phyloP scores from a whole-genome alignment of 495 filamentous ascomycete species.

The Usnea hakonensis region DNA sequence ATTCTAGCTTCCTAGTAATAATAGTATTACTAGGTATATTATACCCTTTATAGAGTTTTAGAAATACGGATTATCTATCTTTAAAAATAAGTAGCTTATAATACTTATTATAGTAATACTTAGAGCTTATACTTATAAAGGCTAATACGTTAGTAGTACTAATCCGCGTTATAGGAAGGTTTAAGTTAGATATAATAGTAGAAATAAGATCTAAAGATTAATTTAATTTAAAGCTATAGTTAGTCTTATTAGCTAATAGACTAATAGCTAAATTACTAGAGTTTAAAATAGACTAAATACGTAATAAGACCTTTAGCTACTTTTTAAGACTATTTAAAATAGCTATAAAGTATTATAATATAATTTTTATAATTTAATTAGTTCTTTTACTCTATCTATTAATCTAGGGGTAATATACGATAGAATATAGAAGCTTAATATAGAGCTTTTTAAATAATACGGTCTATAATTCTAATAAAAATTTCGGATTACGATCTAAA shows the following conservation, averaged over 20 bases:
- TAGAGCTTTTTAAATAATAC: constrained; percentile 12
- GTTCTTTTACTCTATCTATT: constrained; percentile 10
- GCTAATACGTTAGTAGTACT: neutral
- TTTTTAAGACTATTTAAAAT: neutral
- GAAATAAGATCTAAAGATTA: neutral
- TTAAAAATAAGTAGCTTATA: constrained; percentile 6
- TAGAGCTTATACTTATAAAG: neutral
- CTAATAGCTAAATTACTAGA: constrained; percentile 3
- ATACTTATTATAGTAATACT: neutral
- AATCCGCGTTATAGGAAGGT: neutral
- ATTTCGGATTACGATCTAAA: neutral
- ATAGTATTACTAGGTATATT: neutral
- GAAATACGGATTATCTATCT: neutral
- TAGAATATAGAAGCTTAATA: constrained; percentile 14
- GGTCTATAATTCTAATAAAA: constrained; percentile 5
- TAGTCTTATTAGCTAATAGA: neutral
- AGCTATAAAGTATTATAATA: neutral
- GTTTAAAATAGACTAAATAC: neutral
- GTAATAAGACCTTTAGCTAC: neutral
- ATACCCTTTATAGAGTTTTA: neutral
- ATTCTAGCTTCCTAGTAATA: constrained; percentile 6
- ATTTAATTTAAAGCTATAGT: neutral
- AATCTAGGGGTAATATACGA: neutral
- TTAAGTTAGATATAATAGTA: neutral
- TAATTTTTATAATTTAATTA: constrained; percentile 5